Evolutionary conservation across 805 yeast species (phyloP), one percentile per base, ranked within the genome.

Genomic region (Wickerhamomyces chambardii): DNA sequence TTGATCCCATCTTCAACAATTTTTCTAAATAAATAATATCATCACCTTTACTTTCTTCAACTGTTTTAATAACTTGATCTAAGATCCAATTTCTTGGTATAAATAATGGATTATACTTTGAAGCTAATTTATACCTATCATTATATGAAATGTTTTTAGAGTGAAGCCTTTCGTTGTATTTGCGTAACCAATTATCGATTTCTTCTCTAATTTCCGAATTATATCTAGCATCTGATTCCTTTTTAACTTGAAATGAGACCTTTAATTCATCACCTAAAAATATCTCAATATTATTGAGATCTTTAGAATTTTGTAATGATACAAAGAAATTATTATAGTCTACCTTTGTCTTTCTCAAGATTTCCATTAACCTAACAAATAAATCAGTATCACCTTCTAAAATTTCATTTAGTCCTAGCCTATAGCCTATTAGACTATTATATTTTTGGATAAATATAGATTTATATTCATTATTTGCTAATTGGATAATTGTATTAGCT

Each of bases 71-170:
- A 1, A 86, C 95, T 41, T 87, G 89, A 36, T 86, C 85, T 36
- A 92, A 63, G 35, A 89, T 78, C 87, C 95, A 85, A 43, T 78
- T 83, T 40, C 90, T 68, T 16, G 95, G 92, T 6, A 83, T 69
- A 50, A 90, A 90, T 26, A 73, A 51, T 3, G 97, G 98, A 49
- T 90, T 92, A 33, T 59, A 62, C 3, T 45, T 35, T 6, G 59
- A 50, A 32, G 86, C 74, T 4, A 63, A 45, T 8, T 38, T 42
- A 4, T 40, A 45, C 34, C 89, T 64, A 11, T 50, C 53, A 36
- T 69, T 72, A 19, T 59, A 50, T 0, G 61, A 44, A 15, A 48
- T 50, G 7, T 64, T 56, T 31, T 69, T 68, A 0, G 38, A 41
- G 10, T 38, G 44, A 9, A 76, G 50, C 31, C 80, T 62, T 4